Base-by-base conservation (phyloP, 768 basidiomycete species). In the Sarcomyxa edulis region DNA sequence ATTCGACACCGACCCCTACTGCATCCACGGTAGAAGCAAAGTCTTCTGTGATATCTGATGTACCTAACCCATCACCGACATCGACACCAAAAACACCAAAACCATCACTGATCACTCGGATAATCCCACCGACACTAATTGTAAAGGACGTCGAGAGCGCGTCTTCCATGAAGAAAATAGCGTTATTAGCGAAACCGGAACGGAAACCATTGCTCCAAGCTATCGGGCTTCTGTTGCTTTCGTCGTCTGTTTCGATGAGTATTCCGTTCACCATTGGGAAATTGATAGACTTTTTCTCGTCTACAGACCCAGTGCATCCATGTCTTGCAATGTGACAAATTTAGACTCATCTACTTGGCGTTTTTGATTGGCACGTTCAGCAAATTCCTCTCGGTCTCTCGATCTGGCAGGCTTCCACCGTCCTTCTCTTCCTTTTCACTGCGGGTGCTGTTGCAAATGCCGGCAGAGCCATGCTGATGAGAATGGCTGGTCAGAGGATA, bases 211-310 rank as follows among this genome's bases (percentile, higher is more conserved):
- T 96, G 7, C 53, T 74, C 0, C 69, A 81, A 29, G 93, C 93
- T 6, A 67, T 93, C 31, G 85, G 84, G 1, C 62, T 95, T 46
- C 69, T 97, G 6, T 58, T 94, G 11, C 71, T 91, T n/a, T 95
- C 93, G 0, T 90, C 91, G 7, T 68, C 84, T 3, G 88, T 99
- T 15, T 87, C 90, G 3, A 86, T 97, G 81, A 86, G 84, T 47
- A 75, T 98, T 9, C 95, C 95, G 0, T 78, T 96, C 49, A 92
- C 92, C 1, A 83, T 97, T 51, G 95, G 95, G 7, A 88, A 81
- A 56, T 68, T 98, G 36, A 96, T 99, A 45, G 94, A 97, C 62
- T 92, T 85, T 64, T 98, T 96, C 60, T 81, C 85, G 1, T 65
- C 81, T 6, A 47, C 72, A 1, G 71, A 74, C 48, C 78, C 81